Base-by-base conservation (phyloP, 1,139 yeast genomes). In the Tardiomyces depauwii region DNA sequence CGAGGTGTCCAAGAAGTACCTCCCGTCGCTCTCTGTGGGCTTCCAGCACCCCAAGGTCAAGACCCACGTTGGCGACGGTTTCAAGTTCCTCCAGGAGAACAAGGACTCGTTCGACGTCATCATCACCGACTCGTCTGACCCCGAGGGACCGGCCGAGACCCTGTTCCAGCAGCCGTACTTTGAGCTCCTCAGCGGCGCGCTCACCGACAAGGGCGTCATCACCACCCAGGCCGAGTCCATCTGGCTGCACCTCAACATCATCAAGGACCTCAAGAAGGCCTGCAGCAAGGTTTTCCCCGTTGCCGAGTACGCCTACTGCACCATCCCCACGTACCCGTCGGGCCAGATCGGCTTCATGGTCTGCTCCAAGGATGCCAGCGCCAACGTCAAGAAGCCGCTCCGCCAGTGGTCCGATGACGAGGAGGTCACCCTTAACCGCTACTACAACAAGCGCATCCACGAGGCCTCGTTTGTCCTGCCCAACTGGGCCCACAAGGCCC, bases 71-170 rank as follows among this genome's bases (percentile, higher is more conserved):
- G 85, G 84, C 49, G 98, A 89, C 67, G 98, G 98, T 10, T 88
- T 91, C 69, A 74, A 86, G 67, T 89, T 72, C 63, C 71, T 89
- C 56, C 73, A 76, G 50, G 71, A 73, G 43, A 68, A 71, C 55
- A 61, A 68, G 57, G 64, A 65, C 49, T 73, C 75, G 55, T 89
- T 73, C 61, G 97, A 91, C 64, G 82, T 89, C 43, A 88, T 91
- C 55, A 88, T 91, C 57, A 88, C 96, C 36, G 98, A 91, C 64
- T 85, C 96, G 10, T 84, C 95, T 11, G 98, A 91, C 64, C 97
- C 97, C 2, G 97, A 91, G 59, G 98, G 98, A 1, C 98, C 98
- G 10, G 98, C 98, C 2, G 95, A 82, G 58, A 86, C 87, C 42
- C 83, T 91, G 55, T 91, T 91, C 72, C 89, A 88, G 66, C 74